Conservation (phyloP, 2,329 filamentous ascomycete species). For the Sporothrix euskadiensis region DNA sequence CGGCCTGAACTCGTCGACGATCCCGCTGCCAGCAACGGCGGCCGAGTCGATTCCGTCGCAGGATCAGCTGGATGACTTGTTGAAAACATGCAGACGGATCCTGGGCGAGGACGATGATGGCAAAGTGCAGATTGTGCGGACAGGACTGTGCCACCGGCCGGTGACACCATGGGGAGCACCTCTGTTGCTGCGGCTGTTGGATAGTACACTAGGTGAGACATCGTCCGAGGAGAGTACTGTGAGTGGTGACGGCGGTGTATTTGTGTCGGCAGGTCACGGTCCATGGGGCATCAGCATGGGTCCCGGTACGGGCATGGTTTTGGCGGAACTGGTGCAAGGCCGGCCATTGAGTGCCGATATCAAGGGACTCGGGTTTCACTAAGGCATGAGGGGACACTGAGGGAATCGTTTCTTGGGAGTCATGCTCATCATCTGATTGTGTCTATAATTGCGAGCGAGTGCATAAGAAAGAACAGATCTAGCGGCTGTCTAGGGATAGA, state of each 20-base stretch:
- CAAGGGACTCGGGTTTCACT: slow-evolving; percentile 45
- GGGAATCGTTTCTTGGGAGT: background rate
- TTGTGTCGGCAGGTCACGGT: slow-evolving; percentile 70
- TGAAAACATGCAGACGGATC: slow-evolving; percentile 50
- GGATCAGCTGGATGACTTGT: slow-evolving; percentile 52
- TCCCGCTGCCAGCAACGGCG: slow-evolving; percentile 61
- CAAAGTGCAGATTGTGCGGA: slow-evolving; percentile 62
- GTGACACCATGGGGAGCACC: slow-evolving; percentile 65
- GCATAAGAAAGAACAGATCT: background rate
- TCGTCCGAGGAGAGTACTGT: slow-evolving; percentile 43
- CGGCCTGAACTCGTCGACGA: slow-evolving; percentile 63
- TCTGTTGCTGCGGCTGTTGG: slow-evolving; percentile 59
- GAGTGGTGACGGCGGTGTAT: slow-evolving; percentile 62
- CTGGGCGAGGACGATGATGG: slow-evolving; percentile 46
- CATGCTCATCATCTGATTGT: background rate
- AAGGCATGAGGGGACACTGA: background rate
- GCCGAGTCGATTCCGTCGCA: slow-evolving; percentile 51
- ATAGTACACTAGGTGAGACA: slow-evolving; percentile 50
- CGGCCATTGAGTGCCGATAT: slow-evolving; percentile 61
- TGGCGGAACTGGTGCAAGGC: slow-evolving; percentile 69
- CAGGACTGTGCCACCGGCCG: slow-evolving; percentile 71
- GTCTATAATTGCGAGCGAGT: background rate
- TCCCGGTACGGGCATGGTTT: slow-evolving; percentile 68
- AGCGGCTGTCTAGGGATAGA: background rate
- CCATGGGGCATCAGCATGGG: slow-evolving; percentile 70